These are phyloP conservation scores for Phyllosticta capitalensis DNA, from an alignment of 2,329 filamentous ascomycete genomes.

Conservation along the genomic window DNA sequence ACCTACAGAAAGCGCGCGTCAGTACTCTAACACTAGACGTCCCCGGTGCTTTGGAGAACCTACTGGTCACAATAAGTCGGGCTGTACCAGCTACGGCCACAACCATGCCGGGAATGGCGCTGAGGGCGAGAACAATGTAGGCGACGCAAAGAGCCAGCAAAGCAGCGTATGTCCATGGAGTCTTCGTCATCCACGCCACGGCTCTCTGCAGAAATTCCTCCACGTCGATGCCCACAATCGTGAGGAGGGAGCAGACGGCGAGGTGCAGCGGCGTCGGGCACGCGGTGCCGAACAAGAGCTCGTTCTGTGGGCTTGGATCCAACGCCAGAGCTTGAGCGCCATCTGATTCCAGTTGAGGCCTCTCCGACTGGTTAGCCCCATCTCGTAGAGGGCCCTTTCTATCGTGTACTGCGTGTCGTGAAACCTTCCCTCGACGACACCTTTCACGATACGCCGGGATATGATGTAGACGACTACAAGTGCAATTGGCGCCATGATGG, in stretches of 20 bases:
- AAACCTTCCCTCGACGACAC: too few relatives aligned
- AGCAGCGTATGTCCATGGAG: too few relatives aligned
- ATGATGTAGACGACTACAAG: too few relatives aligned
- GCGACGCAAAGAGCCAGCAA: background rate
- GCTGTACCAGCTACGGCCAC: background rate
- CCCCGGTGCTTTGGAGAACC: background rate
- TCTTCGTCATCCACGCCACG: background rate
- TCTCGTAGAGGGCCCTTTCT: too few relatives aligned
- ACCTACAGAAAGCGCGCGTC: background rate
- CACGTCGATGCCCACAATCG: background rate
- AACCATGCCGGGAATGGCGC: background rate
- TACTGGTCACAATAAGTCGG: too few relatives aligned
- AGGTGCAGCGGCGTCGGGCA: background rate
- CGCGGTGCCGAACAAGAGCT: background rate
- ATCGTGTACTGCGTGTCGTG: too few relatives aligned
- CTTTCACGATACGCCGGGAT: too few relatives aligned
- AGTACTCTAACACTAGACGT: background rate
- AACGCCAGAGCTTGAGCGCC: background rate
- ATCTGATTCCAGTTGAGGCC: background rate
- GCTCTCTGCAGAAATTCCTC: background rate
- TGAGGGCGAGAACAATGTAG: background rate
- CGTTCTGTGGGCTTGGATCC: background rate
- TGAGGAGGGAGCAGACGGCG: background rate
- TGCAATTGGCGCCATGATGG: too few relatives aligned
- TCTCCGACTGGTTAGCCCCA: background rate